Evolutionary conservation across 768 basidiomycete species (phyloP).

Genomic region (Phlebiopsis flavidoalba): DNA sequence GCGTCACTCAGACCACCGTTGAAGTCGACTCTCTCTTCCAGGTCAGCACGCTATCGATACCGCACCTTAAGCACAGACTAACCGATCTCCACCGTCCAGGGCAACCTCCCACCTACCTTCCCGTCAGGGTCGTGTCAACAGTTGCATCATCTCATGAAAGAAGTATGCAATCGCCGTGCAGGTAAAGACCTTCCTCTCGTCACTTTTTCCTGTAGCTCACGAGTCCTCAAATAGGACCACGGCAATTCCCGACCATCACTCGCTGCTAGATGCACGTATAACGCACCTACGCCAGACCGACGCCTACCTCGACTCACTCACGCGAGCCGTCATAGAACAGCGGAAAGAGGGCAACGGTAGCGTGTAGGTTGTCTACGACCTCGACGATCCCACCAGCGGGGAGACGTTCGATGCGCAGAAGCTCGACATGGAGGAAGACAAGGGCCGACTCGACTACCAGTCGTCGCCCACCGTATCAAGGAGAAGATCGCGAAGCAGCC

Average conservation of each 20-base stretch:
- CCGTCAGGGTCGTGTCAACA: no score
- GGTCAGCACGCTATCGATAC: slow-evolving; percentile 36
- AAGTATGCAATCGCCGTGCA: no score
- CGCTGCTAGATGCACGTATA: slow-evolving; percentile 99
- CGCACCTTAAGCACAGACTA: neutral
- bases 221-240: no score
- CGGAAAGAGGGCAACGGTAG: slow-evolving; percentile 54
- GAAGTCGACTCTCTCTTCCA: slow-evolving; percentile 99
- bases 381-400: slow-evolving; percentile 73
- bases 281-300: slow-evolving; percentile 96
- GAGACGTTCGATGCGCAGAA: slow-evolving; percentile 87
- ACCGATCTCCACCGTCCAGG: slow-evolving; percentile 37
- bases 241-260: no score
- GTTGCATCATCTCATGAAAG: no score
- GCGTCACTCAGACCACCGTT: slow-evolving; percentile 97
- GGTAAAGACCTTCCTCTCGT: no score
- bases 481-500: slow-evolving; percentile 82
- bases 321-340: slow-evolving; percentile 89
- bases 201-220: no score
- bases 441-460: slow-evolving; percentile 92
- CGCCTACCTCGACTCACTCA: slow-evolving; percentile 88
- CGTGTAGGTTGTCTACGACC: slow-evolving; percentile 41
- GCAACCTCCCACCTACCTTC: no score
- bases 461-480: slow-evolving; percentile 87
- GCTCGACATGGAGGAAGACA: slow-evolving; percentile 49